Evolutionary conservation across 768 basidiomycete genomes (phyloP).

Genomic region (Lactifluus subvellereus): DNA sequence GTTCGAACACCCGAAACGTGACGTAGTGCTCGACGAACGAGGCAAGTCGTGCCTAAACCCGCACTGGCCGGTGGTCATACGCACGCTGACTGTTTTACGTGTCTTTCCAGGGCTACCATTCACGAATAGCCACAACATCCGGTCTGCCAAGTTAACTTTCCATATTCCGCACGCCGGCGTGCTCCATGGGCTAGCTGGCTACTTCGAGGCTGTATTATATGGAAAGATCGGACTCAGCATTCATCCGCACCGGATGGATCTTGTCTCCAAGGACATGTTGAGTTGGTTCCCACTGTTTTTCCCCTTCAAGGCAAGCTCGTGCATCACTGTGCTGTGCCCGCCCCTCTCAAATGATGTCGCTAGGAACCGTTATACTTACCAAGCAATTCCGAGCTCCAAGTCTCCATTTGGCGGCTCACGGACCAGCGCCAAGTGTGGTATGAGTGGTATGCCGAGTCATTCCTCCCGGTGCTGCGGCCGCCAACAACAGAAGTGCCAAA

Average conservation of each 20-base stretch:
- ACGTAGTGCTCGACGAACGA: conserved; percentile 63
- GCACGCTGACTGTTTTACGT: not conserved
- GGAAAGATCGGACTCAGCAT: conserved; percentile 88
- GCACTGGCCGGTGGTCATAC: not conserved
- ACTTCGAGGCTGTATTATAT: conserved; percentile 94
- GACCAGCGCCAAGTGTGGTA: conserved; percentile 93
- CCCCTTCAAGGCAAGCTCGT: conserved; percentile 68
- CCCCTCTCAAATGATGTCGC: not conserved
- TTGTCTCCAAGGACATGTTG: conserved; percentile 91
- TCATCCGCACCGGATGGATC: conserved; percentile 82
- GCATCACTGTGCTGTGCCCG: not conserved
- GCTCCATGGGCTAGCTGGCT: conserved; percentile 91
- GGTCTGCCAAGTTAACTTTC: conserved; percentile 81
- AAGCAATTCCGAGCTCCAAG: conserved; percentile 84
- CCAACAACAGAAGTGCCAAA: conserved; percentile 32
- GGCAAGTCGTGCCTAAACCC: conserved; percentile 40
- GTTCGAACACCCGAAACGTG: conserved; percentile 88
- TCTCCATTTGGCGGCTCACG: conserved; percentile 91
- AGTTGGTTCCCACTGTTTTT: conserved; percentile 99
- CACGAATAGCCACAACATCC: conserved; percentile 95
- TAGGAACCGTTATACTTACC: conserved; percentile 94
- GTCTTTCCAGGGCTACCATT: conserved; percentile 65
- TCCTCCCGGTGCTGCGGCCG: conserved; percentile 55
- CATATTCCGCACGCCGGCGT: conserved; percentile 93
- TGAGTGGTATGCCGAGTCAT: conserved; percentile 97